Percentiles rank a stretch among this genome's conserved stretches.
These are phyloP conservation scores for Hypoxylon sp. DNA, from an alignment of 2,329 filamentous ascomycete species.

Conservation along the genomic window DNA sequence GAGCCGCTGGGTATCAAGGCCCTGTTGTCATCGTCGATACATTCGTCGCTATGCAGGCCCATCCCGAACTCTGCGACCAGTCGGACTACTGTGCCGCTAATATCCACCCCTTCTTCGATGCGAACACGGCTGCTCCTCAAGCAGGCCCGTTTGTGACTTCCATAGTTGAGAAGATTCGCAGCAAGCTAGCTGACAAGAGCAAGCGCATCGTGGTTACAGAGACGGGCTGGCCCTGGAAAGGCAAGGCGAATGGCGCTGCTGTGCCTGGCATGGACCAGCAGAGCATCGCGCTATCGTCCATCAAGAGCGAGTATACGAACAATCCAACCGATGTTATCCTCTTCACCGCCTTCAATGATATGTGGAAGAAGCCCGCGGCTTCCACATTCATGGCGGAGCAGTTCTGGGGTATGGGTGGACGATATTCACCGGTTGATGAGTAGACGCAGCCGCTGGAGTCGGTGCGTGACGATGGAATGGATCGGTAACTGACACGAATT, in stretches of 20 bases:
- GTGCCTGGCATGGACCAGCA: slow-evolving; percentile 78
- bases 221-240: slow-evolving; percentile 84
- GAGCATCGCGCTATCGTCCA: slow-evolving; percentile 71
- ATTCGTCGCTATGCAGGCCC: slow-evolving; percentile 72
- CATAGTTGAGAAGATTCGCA: slow-evolving; percentile 62
- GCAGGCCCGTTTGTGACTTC: slow-evolving; percentile 76
- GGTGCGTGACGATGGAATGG: not conserved
- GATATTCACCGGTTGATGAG: slow-evolving; percentile 49
- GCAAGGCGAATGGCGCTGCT: slow-evolving; percentile 74
- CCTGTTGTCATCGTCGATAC: slow-evolving; percentile 86
- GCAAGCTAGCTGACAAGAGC: slow-evolving; percentile 55
- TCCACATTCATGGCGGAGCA: slow-evolving; percentile 78
- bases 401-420: slow-evolving; percentile 75
- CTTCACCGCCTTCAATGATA: slow-evolving; percentile 83
- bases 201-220: slow-evolving; percentile 82
- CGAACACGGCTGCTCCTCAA: slow-evolving; percentile 66
- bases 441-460: slow-evolving; percentile 23
- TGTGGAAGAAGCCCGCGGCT: slow-evolving; percentile 77
- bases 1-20: slow-evolving; percentile 74
- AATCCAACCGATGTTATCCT: slow-evolving; percentile 70
- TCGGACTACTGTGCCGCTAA: slow-evolving; percentile 87
- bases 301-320: slow-evolving; percentile 69
- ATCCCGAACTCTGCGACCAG: slow-evolving; percentile 76
- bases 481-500: slow-evolving; percentile 12
- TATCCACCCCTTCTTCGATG: slow-evolving; percentile 86